Conservation (phyloP, 495 filamentous ascomycete genomes). For the Pseudotulostoma volvatum region DNA sequence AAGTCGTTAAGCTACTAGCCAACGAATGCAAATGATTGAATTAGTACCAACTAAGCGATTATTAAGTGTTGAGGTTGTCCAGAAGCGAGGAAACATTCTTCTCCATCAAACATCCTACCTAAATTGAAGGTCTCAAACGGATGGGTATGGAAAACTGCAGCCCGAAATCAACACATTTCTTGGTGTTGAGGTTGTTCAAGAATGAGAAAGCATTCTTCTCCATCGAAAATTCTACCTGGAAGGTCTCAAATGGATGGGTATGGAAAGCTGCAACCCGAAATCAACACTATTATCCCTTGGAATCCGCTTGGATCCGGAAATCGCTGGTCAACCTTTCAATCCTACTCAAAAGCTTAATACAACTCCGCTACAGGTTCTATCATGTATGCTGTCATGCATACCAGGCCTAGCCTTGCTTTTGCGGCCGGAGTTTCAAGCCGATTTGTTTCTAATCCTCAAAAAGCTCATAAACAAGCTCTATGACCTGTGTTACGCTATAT, state of each 20-base stretch:
- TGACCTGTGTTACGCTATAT: no score
- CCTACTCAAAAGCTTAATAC: no score
- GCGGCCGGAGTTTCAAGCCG: conserved; percentile 8
- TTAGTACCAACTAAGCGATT: background rate
- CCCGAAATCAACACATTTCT: background rate
- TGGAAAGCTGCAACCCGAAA: no score
- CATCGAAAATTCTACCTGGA: no score
- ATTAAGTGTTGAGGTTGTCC: background rate
- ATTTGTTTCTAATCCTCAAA: no score
- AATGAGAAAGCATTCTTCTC: no score
- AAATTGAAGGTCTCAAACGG: background rate
- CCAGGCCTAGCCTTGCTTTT: conserved; percentile 10
- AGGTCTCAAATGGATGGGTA: no score
- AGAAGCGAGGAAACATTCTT: background rate
- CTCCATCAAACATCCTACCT: background rate
- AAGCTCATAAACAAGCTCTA: no score
- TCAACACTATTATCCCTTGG: no score
- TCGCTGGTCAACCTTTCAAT: no score
- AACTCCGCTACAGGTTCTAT: conserved; percentile 11
- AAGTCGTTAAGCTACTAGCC: background rate
- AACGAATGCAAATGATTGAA: background rate
- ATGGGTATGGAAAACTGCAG: background rate
- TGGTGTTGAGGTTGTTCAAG: no score
- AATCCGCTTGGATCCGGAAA: no score
- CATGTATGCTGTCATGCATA: conserved; percentile 12